Evolutionary conservation across 371 early-diverging fungal genomes (phyloP).

Genomic region (Saksenaea vasiformis): DNA sequence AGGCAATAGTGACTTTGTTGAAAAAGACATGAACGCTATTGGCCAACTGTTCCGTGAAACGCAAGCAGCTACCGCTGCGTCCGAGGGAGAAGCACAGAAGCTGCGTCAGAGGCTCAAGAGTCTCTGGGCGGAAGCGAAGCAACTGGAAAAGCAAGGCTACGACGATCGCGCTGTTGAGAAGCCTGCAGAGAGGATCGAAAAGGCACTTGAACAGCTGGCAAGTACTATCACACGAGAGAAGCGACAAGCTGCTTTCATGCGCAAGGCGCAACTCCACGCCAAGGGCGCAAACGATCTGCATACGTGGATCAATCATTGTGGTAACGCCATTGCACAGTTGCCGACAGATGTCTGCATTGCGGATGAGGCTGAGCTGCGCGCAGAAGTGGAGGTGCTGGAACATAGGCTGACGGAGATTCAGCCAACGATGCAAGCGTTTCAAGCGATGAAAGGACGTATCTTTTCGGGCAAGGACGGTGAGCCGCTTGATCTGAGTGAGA

Average conservation of each 20-base stretch:
- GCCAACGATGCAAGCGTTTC: conserved; percentile 42
- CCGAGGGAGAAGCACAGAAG: conserved; percentile 23
- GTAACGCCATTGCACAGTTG: conserved; percentile 34
- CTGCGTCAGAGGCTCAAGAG: conserved; percentile 23
- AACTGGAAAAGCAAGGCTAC: conserved; percentile 22
- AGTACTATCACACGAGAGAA: conserved; percentile 32
- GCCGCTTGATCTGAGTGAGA: conserved; percentile 23
- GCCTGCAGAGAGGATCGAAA: conserved; percentile 25
- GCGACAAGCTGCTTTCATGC: conserved; percentile 39
- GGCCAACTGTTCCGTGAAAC: conserved; percentile 20
- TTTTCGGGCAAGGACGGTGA: conserved; percentile 29
- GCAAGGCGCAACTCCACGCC: conserved; percentile 41
- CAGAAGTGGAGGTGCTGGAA: conserved; percentile 37
- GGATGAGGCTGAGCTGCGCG: conserved; percentile 43
- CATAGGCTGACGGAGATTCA: conserved; percentile 36
- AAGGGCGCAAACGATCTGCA: conserved; percentile 47
- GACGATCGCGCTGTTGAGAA: conserved; percentile 27
- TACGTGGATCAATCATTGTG: conserved; percentile 46
- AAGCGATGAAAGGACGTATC: conserved; percentile 37
- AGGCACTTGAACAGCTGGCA: conserved; percentile 26
- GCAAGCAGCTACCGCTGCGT: conserved; percentile 13
- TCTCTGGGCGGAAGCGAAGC: conserved; percentile 22
- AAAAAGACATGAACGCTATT: conserved; percentile 16
- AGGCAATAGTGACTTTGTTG: conserved; percentile 25
- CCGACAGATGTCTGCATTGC: conserved; percentile 40